phyloP scores from a whole-genome alignment of 2,329 filamentous ascomycete species.

The Microdochium bolleyi region DNA sequence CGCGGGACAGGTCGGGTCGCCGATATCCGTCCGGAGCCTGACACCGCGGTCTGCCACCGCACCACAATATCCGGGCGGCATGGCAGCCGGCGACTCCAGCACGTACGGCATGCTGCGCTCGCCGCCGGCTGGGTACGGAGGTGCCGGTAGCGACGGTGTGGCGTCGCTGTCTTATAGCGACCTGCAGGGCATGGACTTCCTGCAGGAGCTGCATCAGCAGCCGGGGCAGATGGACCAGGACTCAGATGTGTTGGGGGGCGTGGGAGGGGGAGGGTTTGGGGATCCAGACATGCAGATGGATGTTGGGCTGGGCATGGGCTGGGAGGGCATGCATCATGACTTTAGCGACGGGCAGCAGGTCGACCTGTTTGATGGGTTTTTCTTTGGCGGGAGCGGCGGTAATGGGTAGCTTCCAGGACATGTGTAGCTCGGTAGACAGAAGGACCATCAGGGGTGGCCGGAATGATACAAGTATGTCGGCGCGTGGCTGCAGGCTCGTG shows the following conservation, averaged over 20 bases:
- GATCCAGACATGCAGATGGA: constrained; percentile 45
- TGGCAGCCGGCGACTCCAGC: constrained; percentile 3
- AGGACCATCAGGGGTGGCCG: no score
- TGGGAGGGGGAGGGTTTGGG: not conserved
- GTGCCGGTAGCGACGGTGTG: not conserved
- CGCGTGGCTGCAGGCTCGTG: no score
- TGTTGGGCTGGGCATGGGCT: constrained; percentile 59
- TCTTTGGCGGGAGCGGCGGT: constrained; percentile 45
- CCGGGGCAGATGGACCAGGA: constrained; percentile 14
- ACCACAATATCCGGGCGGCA: constrained; percentile 3
- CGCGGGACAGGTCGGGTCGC: constrained; percentile 23
- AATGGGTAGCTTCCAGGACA: no score
- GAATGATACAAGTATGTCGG: no score
- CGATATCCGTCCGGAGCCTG: constrained; percentile 22
- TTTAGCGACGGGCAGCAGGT: constrained; percentile 52
- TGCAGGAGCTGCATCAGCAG: constrained; percentile 34
- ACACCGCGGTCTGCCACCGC: constrained; percentile 21
- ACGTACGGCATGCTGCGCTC: constrained; percentile 14
- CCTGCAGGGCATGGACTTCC: constrained; percentile 45
- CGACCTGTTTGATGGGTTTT: constrained; percentile 66
- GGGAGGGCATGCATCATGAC: constrained; percentile 55
- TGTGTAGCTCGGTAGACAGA: no score
- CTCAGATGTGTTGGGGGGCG: constrained; percentile 2
- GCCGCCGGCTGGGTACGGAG: constrained; percentile 7
- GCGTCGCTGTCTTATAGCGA: constrained; percentile 27